Evolutionary conservation across 768 basidiomycete genomes (phyloP), one percentile per base, ranked within the genome.

Genomic region (Tephrocybe sp.): DNA sequence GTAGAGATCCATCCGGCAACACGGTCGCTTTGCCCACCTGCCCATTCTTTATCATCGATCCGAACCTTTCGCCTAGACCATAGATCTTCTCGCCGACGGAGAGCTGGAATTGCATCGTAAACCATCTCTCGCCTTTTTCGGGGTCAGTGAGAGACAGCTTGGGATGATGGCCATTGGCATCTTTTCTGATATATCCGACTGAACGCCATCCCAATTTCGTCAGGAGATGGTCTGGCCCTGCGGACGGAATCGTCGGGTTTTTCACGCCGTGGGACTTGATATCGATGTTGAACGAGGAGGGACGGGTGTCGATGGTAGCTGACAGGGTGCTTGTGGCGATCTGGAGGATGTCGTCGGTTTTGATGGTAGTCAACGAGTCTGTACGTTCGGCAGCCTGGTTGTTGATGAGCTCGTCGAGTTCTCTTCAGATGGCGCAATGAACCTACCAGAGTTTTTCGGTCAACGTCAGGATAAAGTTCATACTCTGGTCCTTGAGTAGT

Each of bases 1-100:
- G 5, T 19, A 4, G n/a, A n/a, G 9, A 37, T 4, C 5, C 15
- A 36, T 52, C 9, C 5, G 9, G 42, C 26, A 41, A 28, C 16
- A 3, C 3, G 9, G 4, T 37, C n/a, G n/a, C n/a, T n/a, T n/a
- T n/a, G n/a, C 53, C 24, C 12, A 66, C 64, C 53, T 68, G 70
- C 35, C 75, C 75, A 46, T 76, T 77, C 66, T 77, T 78, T 46
- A 75, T 57, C 35, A 78, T 69, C 4, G 74, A 70, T 1, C 74
- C 72, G 54, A 78, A 78, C 34, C 73, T 59, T 55, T 78, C 76
- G n/a, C 76, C 76, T 1, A 76, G 55, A 7, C 76, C 76, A 53
- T 75, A 76, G 37, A 78, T 72, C 46, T 63, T 69, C 59, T 78
- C 76, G 2, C 72, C 74, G 2, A 68, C 61, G n/a, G 62, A 64